Percentiles rank a stretch among this genome's conserved stretches.
Evolutionary conservation across 345 rosid species (phyloP).

Genomic region (Dipteronia sinensis): DNA sequence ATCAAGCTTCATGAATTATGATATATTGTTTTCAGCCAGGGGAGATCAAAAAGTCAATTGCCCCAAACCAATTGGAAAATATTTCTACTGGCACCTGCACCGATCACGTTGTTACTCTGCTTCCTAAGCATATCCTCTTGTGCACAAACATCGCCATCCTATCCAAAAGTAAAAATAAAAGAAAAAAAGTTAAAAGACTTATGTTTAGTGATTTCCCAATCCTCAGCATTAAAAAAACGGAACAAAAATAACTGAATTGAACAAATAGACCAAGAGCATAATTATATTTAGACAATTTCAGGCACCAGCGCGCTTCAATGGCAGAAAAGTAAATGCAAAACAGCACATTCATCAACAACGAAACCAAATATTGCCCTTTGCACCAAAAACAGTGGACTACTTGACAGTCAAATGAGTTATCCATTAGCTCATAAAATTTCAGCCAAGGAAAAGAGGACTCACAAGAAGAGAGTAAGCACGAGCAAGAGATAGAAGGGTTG

Average conservation of each 20-base stretch:
- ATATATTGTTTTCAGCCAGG: neutral
- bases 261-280: no score
- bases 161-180: neutral
- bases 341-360: no score
- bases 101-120: conserved; percentile 54
- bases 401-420: neutral
- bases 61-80: conserved; percentile 67
- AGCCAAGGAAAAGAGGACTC: conserved; percentile 38
- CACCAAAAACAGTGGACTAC: no score
- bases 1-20: neutral
- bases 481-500: conserved; percentile 83
- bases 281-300: neutral
- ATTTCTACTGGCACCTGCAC: conserved; percentile 56
- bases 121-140: conserved; percentile 73
- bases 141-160: conserved; percentile 63
- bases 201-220: neutral
- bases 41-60: conserved; percentile 21
- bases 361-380: no score
- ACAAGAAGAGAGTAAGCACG: conserved; percentile 77
- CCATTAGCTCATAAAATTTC: neutral
- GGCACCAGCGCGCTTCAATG: neutral
- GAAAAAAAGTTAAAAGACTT: neutral
- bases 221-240: neutral
- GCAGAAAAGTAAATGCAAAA: neutral
- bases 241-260: neutral